These are phyloP conservation scores for Penicillium bialowiezense DNA, from an alignment of 495 filamentous ascomycete genomes.

Conservation along the genomic window DNA sequence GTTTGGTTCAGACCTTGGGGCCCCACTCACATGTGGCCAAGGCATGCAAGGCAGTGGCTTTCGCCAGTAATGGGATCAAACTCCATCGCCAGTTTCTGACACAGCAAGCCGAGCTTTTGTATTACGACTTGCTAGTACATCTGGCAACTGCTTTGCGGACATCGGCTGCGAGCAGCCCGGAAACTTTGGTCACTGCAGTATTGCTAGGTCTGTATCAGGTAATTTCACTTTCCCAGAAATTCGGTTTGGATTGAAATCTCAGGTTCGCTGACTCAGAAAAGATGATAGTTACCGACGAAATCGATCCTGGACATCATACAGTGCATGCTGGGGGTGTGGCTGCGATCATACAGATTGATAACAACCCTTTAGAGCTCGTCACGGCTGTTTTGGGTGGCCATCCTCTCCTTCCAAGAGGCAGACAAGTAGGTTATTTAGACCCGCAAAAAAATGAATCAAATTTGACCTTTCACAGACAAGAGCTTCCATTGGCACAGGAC, in stretches of 20 bases:
- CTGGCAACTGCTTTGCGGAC: slow-evolving; percentile 19
- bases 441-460: too few species aligned
- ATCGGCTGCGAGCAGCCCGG: slow-evolving; percentile 3
- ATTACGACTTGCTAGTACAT: slow-evolving; percentile 25
- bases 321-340: slow-evolving; percentile 25
- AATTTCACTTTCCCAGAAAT: neutral
- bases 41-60: slow-evolving; percentile 28
- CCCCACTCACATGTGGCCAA: slow-evolving; percentile 21
- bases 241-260: neutral
- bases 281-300: slow-evolving; percentile 21
- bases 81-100: slow-evolving; percentile 19
- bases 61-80: slow-evolving; percentile 24
- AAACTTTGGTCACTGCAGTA: slow-evolving; percentile 13
- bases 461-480: too few species aligned
- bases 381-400: slow-evolving; percentile 12
- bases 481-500: too few species aligned
- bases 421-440: neutral
- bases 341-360: slow-evolving; percentile 20
- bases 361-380: slow-evolving; percentile 15
- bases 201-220: slow-evolving; percentile 33
- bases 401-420: slow-evolving; percentile 7
- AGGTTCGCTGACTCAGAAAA: slow-evolving; percentile 6
- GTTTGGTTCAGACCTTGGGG: slow-evolving; percentile 13
- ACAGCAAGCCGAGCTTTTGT: slow-evolving; percentile 17
- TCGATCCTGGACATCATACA: slow-evolving; percentile 17